phyloP scores from a whole-genome alignment of 306 rosid species.

The Casuarina equisetifolia region DNA sequence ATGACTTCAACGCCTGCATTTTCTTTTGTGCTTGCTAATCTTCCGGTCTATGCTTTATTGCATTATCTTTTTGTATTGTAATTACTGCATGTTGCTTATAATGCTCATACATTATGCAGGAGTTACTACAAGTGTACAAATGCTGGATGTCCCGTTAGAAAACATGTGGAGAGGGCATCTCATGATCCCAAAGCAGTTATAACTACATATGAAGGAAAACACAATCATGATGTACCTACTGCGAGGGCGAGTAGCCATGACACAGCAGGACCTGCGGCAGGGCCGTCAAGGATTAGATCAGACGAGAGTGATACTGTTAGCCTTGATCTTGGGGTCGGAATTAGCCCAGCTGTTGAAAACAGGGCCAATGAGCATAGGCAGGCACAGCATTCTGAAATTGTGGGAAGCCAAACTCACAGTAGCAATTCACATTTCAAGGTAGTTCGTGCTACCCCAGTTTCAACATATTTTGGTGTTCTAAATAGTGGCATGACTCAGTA shows the following conservation, averaged over 20 bases:
- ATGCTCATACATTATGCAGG: constrained; percentile 50
- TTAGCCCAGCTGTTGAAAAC: constrained; percentile 54
- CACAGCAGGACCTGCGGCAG: constrained; percentile 46
- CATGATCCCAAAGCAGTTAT: constrained; percentile 98
- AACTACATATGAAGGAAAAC: constrained; percentile 94
- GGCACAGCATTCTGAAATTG: constrained; percentile 42
- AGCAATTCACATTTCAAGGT: constrained; percentile 57
- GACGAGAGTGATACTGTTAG: constrained; percentile 78
- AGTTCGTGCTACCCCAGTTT: constrained; percentile 49
- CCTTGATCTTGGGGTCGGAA: constrained; percentile 96
- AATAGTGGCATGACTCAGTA: constrained; percentile 49
- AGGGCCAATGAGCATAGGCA: constrained; percentile 55
- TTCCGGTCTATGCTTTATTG: constrained; percentile 2
- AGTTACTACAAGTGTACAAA: constrained; percentile 98
- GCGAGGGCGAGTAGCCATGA: constrained; percentile 85
- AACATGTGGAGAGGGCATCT: constrained; percentile 97
- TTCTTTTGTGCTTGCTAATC: constrained; percentile 9
- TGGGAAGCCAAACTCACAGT: constrained; percentile 44
- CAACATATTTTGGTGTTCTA: constrained; percentile 60
- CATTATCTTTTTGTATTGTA: constrained; percentile 11
- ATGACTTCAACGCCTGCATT: not conserved
- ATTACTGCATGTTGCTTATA: constrained; percentile 23
- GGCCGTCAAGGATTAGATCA: constrained; percentile 52
- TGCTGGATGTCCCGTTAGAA: constrained; percentile 91
- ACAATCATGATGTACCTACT: constrained; percentile 93